phyloP scores from a whole-genome alignment of 108 stramenopile genomes.

The Cyclotella distinguenda region DNA sequence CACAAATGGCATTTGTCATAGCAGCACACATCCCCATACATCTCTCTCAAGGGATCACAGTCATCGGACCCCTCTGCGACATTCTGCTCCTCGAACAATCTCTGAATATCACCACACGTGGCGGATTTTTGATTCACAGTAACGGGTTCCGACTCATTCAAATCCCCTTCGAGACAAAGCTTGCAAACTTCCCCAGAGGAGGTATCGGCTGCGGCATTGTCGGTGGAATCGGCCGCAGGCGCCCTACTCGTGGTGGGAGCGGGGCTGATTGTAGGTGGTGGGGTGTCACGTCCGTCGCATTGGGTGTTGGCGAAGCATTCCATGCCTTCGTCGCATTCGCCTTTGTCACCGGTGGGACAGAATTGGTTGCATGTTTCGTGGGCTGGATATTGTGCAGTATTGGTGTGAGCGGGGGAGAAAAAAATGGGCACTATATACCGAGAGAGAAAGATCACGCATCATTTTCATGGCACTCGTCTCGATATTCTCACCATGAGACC shows the following conservation, averaged over 20 bases:
- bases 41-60: slow-evolving; percentile 9
- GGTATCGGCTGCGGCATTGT: background rate
- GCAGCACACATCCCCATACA: slow-evolving; percentile 17
- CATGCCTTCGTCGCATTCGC: slow-evolving; percentile 7
- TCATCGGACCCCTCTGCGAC: slow-evolving; percentile 6
- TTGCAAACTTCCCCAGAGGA: slow-evolving; percentile 10
- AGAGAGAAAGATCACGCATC: background rate
- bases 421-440: no score
- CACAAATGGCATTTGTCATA: slow-evolving; percentile 23
- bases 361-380: slow-evolving; percentile 19
- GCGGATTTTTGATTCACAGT: slow-evolving; percentile 13
- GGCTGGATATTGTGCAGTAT: background rate
- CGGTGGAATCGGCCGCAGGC: background rate
- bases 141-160: background rate
- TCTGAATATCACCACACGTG: slow-evolving; percentile 18
- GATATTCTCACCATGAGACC: slow-evolving; percentile 10
- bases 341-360: slow-evolving; percentile 9
- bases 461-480: background rate
- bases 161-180: background rate
- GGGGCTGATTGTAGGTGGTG: slow-evolving; percentile 20
- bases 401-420: background rate
- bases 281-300: slow-evolving; percentile 31
- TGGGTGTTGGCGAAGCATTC: slow-evolving; percentile 32
- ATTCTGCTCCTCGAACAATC: background rate
- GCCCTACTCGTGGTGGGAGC: slow-evolving; percentile 11